Conservation (phyloP, 73 alveolate species). For the Paramecium octaurelia region DNA sequence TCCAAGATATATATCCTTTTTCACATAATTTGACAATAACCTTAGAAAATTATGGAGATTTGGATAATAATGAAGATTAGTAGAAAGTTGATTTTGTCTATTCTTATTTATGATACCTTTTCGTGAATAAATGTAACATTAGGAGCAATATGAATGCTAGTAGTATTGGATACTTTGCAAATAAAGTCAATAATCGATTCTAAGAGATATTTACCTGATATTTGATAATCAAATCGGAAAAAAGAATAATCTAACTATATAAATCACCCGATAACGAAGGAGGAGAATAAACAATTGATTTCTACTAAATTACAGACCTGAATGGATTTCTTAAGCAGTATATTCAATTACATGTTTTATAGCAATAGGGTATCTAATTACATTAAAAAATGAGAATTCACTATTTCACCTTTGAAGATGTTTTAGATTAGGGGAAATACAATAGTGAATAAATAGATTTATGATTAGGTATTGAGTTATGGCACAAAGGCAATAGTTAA, state of each 20-base stretch:
- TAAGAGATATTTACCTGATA: background rate
- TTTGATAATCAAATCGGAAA: background rate
- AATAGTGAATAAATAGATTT: background rate
- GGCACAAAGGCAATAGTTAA: background rate
- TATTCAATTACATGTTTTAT: background rate
- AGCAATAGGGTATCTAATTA: conserved; percentile 25
- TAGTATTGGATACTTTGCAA: background rate
- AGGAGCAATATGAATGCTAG: background rate
- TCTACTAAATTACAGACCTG: background rate
- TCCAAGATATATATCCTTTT: background rate
- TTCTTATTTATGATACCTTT: too few species aligned
- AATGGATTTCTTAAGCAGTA: background rate
- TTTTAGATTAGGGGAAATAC: conserved; percentile 29
- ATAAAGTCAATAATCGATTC: conserved; percentile 14
- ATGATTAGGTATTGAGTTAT: background rate
- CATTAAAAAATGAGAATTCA: background rate
- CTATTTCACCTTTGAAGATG: background rate
- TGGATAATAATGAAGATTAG: background rate
- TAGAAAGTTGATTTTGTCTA: too few species aligned
- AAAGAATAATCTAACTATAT: conserved; percentile 1
- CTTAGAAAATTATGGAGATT: background rate
- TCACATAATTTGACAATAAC: background rate
- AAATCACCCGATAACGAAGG: background rate
- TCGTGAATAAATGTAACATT: background rate
- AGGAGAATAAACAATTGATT: background rate